Evolutionary conservation across 352 stramenopile genomes (phyloP), one percentile per base, ranked within the genome.

Genomic region (Globisporangium irregulare): DNA sequence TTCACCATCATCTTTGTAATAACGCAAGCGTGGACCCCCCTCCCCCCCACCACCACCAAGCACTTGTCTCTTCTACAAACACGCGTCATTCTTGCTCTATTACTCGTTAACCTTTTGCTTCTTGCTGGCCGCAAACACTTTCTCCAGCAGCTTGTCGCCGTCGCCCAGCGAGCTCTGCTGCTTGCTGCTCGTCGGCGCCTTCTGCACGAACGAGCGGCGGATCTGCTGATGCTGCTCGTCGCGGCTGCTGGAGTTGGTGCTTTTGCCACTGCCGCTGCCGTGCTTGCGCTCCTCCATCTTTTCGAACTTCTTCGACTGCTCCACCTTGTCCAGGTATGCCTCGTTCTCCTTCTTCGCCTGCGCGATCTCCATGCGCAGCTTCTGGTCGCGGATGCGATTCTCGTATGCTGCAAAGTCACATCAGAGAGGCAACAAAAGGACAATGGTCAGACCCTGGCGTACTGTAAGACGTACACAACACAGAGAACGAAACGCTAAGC

Each of bases 291-390:
- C 81, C 46, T 92, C 87, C 83, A 95, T 94, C 70, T 91, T 92
- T 25, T 92, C 77, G 61, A 94, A 87, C 71, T 91, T 75, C 65
- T 96, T 96, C 22, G 86, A 91, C 73, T 95, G 84, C 51, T 96
- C 86, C 55, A 97, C 87, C 48, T 89, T 88, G 66, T 95, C 89
- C 59, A 97, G 68, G 65, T 94, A 97, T 63, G 80, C 78, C 51
- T 94, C 84, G 73, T 97, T 95, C 67, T 93, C 82, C 72, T 95
- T 95, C 77, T 92, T 92, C 61, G 64, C 80, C 73, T 97, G 87
- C 27, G 89, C 81, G 59, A 97, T 94, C 72, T 95, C 85, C 68
- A 94, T 86, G 55, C 87, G 87, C 68, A 97, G 70, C 67, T 92
- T 94, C 73, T 95, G 86, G 59, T 91, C 84, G 24, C 89, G 87